Conservation (phyloP, 306 rosid species). For the Cucurbita maxima region DNA sequence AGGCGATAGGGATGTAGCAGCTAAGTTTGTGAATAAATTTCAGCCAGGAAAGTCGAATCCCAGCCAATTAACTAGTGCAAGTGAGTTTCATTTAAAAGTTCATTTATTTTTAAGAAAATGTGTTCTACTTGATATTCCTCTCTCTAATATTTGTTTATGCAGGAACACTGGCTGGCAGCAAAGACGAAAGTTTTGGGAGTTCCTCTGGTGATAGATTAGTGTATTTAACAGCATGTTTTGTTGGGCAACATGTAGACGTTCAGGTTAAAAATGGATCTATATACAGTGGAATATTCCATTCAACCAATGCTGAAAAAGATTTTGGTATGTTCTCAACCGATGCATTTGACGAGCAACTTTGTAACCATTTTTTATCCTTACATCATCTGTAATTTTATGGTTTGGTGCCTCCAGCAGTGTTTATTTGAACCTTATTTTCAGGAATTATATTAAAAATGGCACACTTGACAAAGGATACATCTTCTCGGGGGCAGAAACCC, state of each 20-base stretch:
- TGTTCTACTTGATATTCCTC: constrained; percentile 11
- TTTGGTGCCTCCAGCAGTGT: background rate
- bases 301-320: constrained; percentile 59
- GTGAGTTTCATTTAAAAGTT: background rate
- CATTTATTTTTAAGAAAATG: background rate
- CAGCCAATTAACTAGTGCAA: constrained; percentile 28
- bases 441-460: constrained; percentile 80
- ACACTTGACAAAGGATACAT: constrained; percentile 59
- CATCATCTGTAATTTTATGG: background rate
- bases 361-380: background rate
- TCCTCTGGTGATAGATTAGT: constrained; percentile 66
- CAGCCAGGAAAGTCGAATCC: constrained; percentile 54
- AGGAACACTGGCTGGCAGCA: constrained; percentile 37
- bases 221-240: constrained; percentile 47
- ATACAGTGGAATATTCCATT: constrained; percentile 87
- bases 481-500: constrained; percentile 52
- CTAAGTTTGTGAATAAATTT: constrained; percentile 40
- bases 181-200: constrained; percentile 43
- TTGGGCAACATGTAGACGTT: constrained; percentile 93
- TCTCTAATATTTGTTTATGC: constrained; percentile 16
- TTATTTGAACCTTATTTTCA: constrained; percentile 20
- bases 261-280: constrained; percentile 81
- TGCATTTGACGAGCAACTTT: background rate
- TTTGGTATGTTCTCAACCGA: constrained; percentile 48
- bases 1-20: constrained; percentile 54